Evolutionary conservation across 1,284 basidiomycete genomes (phyloP).

Genomic region (Blastosporella zonata): DNA sequence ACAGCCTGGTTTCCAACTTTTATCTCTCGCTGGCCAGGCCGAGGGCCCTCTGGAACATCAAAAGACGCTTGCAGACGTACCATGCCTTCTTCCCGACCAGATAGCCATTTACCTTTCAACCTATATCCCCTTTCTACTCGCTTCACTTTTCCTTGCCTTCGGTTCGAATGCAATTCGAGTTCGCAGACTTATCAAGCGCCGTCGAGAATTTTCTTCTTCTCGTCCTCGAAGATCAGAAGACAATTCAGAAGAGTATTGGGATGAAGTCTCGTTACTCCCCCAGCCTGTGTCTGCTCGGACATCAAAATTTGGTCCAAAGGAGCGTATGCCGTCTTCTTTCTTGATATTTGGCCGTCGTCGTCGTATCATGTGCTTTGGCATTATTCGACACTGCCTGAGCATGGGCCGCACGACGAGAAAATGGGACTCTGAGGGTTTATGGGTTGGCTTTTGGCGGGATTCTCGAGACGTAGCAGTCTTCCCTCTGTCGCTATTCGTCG

Average conservation of each 20-base stretch:
- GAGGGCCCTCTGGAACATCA: constrained; percentile 24
- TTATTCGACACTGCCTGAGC: background rate
- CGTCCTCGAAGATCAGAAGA: constrained; percentile 5
- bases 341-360: constrained; percentile 11
- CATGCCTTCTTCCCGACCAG: constrained; percentile 75
- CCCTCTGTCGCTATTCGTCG: constrained; percentile 35
- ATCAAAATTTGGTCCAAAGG: background rate
- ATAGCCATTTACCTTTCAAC: constrained; percentile 58
- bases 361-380: constrained; percentile 12
- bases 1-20: constrained; percentile 81
- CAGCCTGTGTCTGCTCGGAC: constrained; percentile 18
- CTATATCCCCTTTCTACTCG: constrained; percentile 48
- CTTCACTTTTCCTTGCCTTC: constrained; percentile 42
- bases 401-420: constrained; percentile 13
- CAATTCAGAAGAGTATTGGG: constrained; percentile 5
- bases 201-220: constrained; percentile 11
- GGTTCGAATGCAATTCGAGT: constrained; percentile 27
- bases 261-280: constrained; percentile 16
- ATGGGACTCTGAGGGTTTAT: constrained; percentile 15
- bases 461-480: constrained; percentile 38
- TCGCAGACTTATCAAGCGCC: constrained; percentile 7
- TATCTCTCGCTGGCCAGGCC: constrained; percentile 52
- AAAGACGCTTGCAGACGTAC: constrained; percentile 44
- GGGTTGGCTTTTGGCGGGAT: constrained; percentile 31
- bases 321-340: constrained; percentile 6